Conservation (phyloP, 495 filamentous ascomycete genomes). For the Hypoxylon subgilvum region DNA sequence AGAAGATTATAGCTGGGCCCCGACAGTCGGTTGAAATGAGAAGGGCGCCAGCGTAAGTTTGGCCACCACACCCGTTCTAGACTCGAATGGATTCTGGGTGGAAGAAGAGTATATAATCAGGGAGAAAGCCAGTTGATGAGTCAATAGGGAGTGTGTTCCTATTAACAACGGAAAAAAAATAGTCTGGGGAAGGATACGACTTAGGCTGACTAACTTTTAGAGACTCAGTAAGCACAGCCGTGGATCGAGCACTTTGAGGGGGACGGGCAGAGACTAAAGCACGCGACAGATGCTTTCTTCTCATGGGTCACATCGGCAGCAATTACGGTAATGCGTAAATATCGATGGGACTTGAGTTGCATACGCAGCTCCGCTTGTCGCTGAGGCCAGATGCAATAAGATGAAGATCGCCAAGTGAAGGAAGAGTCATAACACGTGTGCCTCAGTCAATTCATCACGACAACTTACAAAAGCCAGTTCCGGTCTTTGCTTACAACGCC, state of each 20-base stretch:
- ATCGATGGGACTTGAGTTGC: constrained; percentile 13
- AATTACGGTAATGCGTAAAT: constrained; percentile 17
- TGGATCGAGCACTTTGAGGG: not conserved
- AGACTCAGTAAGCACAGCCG: constrained; percentile 15
- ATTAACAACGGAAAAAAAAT: constrained; percentile 11
- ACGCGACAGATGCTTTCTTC: constrained; percentile 23
- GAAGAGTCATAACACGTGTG: constrained; percentile 30
- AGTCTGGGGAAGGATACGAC: constrained; percentile 22
- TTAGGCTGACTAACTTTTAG: constrained; percentile 22
- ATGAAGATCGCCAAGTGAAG: constrained; percentile 22
- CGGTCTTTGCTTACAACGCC: constrained; percentile 33
- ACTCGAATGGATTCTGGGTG: constrained; percentile 4
- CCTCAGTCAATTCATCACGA: constrained; percentile 14
- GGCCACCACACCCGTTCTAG: constrained; percentile 5
- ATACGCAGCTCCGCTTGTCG: constrained; percentile 29
- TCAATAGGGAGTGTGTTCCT: constrained; percentile 22
- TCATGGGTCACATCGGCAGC: constrained; percentile 9
- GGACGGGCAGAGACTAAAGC: constrained; percentile 20
- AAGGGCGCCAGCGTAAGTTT: constrained; percentile 22
- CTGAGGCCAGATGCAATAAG: constrained; percentile 11
- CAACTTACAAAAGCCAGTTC: constrained; percentile 12
- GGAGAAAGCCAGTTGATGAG: constrained; percentile 9
- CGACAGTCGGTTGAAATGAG: constrained; percentile 10
- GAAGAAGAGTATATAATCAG: constrained; percentile 11
- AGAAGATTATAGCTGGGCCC: constrained; percentile 15